These are phyloP conservation scores for Anthoceros angustus DNA, from an alignment of 225 moss, liverwort and hornwort genomes.

Conservation along the genomic window DNA sequence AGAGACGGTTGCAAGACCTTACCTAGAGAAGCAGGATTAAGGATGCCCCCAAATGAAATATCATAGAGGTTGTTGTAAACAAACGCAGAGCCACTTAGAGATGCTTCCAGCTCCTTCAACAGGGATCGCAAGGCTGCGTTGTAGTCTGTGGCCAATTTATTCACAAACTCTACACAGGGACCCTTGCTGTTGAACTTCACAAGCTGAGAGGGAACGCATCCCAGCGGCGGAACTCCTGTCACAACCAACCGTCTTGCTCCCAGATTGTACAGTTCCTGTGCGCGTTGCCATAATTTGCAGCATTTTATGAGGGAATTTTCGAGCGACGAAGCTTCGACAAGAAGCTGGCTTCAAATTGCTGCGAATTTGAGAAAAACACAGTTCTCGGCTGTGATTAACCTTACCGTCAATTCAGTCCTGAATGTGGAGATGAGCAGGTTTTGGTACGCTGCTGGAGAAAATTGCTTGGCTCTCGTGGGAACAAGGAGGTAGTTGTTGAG, in stretches of 20 bases:
- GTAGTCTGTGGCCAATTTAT: not conserved
- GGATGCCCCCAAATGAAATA: not conserved
- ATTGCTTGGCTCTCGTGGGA: not conserved
- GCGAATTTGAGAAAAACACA: too few species aligned
- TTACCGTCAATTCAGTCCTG: not conserved
- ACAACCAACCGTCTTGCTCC: not conserved
- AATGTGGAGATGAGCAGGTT: not conserved
- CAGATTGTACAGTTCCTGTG: not conserved
- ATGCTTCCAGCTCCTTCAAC: not conserved
- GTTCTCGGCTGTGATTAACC: not conserved
- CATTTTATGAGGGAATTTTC: too few species aligned
- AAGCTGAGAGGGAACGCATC: not conserved
- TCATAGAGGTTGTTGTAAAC: not conserved
- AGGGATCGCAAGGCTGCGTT: not conserved
- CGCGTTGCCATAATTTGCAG: not conserved
- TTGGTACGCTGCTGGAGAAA: not conserved
- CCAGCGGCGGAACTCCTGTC: not conserved
- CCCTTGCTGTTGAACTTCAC: constrained; percentile 5
- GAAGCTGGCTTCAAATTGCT: too few species aligned
- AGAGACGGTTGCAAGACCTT: not conserved
- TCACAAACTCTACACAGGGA: not conserved
- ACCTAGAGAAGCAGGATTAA: not conserved
- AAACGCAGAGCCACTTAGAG: not conserved
- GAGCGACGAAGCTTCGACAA: too few species aligned
- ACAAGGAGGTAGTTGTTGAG: not conserved